These are phyloP conservation scores for Tulasnella calospora DNA, from an alignment of 768 basidiomycete genomes.

Conservation along the genomic window DNA sequence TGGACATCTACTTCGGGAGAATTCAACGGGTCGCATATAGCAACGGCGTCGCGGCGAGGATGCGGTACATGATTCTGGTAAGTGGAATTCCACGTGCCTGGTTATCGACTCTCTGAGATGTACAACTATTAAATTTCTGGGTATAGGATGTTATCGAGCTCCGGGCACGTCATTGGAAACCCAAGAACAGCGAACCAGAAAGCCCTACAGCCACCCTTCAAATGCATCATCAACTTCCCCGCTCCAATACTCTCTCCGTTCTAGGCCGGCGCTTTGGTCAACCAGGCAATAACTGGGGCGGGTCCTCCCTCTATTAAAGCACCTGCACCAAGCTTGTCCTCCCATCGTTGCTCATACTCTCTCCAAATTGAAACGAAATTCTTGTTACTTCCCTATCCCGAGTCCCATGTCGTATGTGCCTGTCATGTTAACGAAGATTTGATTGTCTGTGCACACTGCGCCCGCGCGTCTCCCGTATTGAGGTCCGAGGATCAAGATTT, in stretches of 20 bases:
- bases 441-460: too few relatives aligned
- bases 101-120: not conserved
- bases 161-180: constrained; percentile 74
- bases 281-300: not conserved
- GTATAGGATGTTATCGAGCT: constrained; percentile 89
- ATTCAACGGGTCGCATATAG: constrained; percentile 37
- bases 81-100: constrained; percentile 28
- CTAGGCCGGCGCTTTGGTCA: not conserved
- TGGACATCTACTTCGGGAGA: constrained; percentile 42
- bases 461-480: too few relatives aligned
- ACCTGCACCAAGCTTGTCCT: not conserved
- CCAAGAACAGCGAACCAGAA: constrained; percentile 46
- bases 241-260: not conserved
- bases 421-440: not conserved
- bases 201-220: not conserved
- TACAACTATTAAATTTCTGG: not conserved
- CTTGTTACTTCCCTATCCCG: not conserved
- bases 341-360: not conserved
- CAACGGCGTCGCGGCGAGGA: constrained; percentile 37
- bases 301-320: not conserved
- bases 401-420: not conserved
- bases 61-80: constrained; percentile 45
- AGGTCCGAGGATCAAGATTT: too few relatives aligned
- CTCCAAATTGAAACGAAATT: not conserved
- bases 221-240: not conserved